Percentiles rank a stretch among this genome's conserved stretches.
These are phyloP conservation scores for Boletus barrowsii DNA, from an alignment of 768 basidiomycete species.

Conservation along the genomic window DNA sequence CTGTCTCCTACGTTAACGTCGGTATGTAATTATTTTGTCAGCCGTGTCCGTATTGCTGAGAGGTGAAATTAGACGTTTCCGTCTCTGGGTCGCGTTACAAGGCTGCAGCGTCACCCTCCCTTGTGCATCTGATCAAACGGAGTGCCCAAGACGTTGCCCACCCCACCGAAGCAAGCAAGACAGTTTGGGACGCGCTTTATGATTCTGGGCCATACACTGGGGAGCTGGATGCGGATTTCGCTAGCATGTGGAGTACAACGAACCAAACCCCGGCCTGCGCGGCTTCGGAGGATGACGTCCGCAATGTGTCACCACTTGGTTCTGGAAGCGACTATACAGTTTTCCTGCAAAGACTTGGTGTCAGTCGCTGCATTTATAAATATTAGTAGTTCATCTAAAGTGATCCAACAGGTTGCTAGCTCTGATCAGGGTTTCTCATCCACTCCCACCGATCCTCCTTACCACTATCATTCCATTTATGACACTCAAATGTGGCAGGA, in stretches of 20 bases:
- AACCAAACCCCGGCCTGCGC: slow-evolving; percentile 21
- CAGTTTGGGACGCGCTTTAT: slow-evolving; percentile 57
- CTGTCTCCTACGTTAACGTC: slow-evolving; percentile 84
- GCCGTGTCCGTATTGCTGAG: not conserved
- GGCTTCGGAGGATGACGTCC: slow-evolving; percentile 30
- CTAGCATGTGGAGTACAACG: slow-evolving; percentile 38
- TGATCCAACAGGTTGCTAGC: slow-evolving; percentile 30
- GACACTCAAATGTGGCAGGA: slow-evolving; percentile 73
- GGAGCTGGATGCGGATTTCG: slow-evolving; percentile 41
- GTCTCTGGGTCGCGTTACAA: slow-evolving; percentile 53
- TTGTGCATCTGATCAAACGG: slow-evolving; percentile 54
- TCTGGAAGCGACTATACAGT: slow-evolving; percentile 89
- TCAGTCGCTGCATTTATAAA: slow-evolving; percentile 29
- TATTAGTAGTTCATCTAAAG: not conserved
- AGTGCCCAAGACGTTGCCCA: slow-evolving; percentile 56
- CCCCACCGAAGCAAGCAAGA: slow-evolving; percentile 46
- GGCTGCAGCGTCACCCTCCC: slow-evolving; percentile 56
- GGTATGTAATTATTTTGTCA: slow-evolving; percentile 31
- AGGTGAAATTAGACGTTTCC: slow-evolving; percentile 42
- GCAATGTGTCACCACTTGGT: slow-evolving; percentile 58
- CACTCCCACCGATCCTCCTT: slow-evolving; percentile 51
- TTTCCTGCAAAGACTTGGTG: slow-evolving; percentile 77
- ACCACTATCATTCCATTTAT: slow-evolving; percentile 76
- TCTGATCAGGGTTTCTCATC: slow-evolving; percentile 27
- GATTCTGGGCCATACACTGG: slow-evolving; percentile 52